Base-by-base conservation (phyloP, 371 early-diverging fungal species). In the Syncephalastrum monosporum region DNA sequence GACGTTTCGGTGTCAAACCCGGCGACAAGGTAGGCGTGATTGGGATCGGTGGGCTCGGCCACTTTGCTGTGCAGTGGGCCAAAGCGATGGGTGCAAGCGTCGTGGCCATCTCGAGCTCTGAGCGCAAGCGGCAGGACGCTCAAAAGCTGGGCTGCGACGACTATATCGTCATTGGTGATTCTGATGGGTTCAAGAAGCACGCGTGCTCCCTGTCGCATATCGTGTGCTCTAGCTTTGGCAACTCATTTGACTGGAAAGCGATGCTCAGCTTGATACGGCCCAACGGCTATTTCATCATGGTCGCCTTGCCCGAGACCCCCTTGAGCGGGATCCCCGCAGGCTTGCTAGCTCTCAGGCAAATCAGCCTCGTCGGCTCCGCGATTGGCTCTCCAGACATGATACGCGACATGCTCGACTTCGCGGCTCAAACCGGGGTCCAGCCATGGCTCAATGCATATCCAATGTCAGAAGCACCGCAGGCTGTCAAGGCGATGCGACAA, bases 351-450 rank as follows among this genome's bases (percentile, higher is more conserved):
- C 59, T 86, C 50, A 47, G 53, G 3, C 75, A 84, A 50, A 61
- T 84, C 13, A 59, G 73, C 1, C 52, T 93, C 25, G 70, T 68
- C 0, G 92, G 91, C 0, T 89, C 90, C 13, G 48, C 83, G 47
- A 89, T 91, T 63, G 92, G 91, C 42, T 78, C 82, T 13, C 75
- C 68, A 21, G 48, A 66, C 1, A 68, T 67, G 3, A 72, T 89
- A 33, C 60, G 73, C 47, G 85, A 85, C 47, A 89, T 87, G 80
- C 72, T 94, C 12, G 74, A 82, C 24, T 87, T 91, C 71, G 89
- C 91, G 3, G 82, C 78, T 52, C 63, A 84, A 60, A 74, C 82
- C 47, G 65, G 77, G 46, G 82, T 91, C 51, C 62, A 73, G 46
- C 89, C 90, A 14, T 82, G 82, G 77, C 78, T 91, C 50, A 79